These are phyloP conservation scores for Pleurozium schreberi DNA, from an alignment of 225 moss, liverwort and hornwort genomes.

Conservation along the genomic window DNA sequence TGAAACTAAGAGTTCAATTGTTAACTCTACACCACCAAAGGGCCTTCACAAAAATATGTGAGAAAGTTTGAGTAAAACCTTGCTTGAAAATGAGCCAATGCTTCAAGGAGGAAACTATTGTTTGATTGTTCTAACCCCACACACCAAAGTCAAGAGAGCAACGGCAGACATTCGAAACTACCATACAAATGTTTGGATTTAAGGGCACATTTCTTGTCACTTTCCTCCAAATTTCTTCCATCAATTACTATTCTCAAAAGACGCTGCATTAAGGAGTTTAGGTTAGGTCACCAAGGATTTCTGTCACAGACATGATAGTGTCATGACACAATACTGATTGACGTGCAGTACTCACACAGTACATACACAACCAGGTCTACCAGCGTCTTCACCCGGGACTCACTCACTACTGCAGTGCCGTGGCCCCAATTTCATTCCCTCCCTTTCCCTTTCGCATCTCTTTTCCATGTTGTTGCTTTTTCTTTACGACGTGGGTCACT, in stretches of 20 bases:
- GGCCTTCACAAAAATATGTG: background rate
- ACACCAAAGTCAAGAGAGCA: background rate
- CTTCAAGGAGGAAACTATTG: background rate
- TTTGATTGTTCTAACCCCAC: background rate
- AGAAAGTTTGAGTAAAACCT: background rate
- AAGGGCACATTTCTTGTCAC: background rate
- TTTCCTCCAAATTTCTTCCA: no score
- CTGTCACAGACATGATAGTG: background rate
- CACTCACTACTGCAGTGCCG: background rate
- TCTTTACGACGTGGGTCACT: background rate
- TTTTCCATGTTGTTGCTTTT: background rate
- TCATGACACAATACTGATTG: background rate
- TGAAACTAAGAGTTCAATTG: background rate
- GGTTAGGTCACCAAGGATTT: background rate
- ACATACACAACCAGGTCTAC: background rate
- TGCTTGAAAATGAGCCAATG: background rate
- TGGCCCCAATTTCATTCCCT: background rate
- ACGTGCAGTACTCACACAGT: background rate
- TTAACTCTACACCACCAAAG: fast-evolving
- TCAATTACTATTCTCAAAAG: no score
- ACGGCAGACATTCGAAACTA: no score
- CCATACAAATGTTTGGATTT: no score
- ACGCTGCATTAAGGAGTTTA: background rate
- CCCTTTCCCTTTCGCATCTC: background rate
- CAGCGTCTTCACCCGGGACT: background rate